Evolutionary conservation across 192 early-diverging fungal species (phyloP).

Genomic region (Rhizophagus sp.): DNA sequence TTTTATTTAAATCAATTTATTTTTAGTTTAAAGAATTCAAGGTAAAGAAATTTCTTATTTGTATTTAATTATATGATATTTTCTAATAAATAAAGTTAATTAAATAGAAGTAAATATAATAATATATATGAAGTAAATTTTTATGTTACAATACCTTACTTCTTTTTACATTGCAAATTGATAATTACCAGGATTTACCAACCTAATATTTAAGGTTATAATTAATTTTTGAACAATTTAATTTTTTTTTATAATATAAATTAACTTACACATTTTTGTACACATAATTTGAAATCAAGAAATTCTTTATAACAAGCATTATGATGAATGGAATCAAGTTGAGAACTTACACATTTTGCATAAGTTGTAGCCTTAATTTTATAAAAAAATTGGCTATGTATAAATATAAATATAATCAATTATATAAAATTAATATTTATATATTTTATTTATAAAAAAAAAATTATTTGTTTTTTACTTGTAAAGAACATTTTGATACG

Average conservation of each 20-base stretch:
- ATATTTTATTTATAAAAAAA: neutral
- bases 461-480: neutral
- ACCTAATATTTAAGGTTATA: neutral
- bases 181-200: neutral
- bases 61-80: no score
- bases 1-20: no score
- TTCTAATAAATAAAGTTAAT: no score
- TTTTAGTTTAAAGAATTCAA: no score
- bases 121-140: no score
- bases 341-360: slow-evolving; percentile 20
- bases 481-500: slow-evolving; percentile 7
- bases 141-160: no score
- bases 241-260: no score
- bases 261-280: slow-evolving; percentile 5
- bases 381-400: neutral
- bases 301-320: neutral
- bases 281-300: slow-evolving; percentile 15
- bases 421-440: no score
- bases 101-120: no score
- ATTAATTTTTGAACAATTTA: neutral
- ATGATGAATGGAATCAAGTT: slow-evolving; percentile 13
- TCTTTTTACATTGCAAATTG: no score
- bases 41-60: no score
- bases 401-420: no score
- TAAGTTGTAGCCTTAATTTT: neutral